A percentile compares a stretch with the other conserved stretches of the same genome.
These are phyloP conservation scores for Rhizopus delemar DNA, from an alignment of 371 early-diverging fungal species.

Conservation along the genomic window DNA sequence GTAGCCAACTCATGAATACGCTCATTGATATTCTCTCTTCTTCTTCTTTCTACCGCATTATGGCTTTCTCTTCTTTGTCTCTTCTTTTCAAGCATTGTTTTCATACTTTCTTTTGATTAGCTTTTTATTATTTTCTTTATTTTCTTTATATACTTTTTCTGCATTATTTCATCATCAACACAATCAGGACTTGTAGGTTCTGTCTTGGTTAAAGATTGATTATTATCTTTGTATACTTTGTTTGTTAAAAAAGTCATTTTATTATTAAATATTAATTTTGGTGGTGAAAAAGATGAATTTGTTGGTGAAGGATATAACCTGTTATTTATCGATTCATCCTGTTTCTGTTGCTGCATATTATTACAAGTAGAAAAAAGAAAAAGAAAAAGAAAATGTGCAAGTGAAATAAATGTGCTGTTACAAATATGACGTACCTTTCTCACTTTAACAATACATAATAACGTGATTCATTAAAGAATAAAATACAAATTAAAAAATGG, in stretches of 20 bases:
- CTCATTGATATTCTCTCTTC: conserved; percentile 95
- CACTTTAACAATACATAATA: background rate
- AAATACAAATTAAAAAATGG: no score
- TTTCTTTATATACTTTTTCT: conserved; percentile 37
- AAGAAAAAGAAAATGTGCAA: background rate
- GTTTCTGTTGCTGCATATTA: background rate
- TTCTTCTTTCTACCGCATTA: conserved; percentile 80
- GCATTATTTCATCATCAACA: conserved; percentile 41
- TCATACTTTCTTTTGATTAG: conserved; percentile 26
- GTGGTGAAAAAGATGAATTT: background rate
- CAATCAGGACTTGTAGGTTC: conserved; percentile 30
- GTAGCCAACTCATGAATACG: conserved; percentile 68
- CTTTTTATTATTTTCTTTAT: background rate
- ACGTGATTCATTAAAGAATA: background rate
- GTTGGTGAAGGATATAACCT: background rate
- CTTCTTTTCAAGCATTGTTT: conserved; percentile 38
- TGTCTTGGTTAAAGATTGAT: conserved; percentile 3
- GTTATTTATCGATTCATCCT: background rate
- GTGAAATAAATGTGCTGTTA: background rate
- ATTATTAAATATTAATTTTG: background rate
- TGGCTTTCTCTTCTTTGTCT: conserved; percentile 41
- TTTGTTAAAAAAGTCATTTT: background rate
- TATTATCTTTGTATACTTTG: background rate
- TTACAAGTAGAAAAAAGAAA: background rate
- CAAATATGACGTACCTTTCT: background rate